Evolutionary conservation across 129 eudicot genomes (phyloP), one percentile per base, ranked within the genome.

Genomic region (Logfia minima): DNA sequence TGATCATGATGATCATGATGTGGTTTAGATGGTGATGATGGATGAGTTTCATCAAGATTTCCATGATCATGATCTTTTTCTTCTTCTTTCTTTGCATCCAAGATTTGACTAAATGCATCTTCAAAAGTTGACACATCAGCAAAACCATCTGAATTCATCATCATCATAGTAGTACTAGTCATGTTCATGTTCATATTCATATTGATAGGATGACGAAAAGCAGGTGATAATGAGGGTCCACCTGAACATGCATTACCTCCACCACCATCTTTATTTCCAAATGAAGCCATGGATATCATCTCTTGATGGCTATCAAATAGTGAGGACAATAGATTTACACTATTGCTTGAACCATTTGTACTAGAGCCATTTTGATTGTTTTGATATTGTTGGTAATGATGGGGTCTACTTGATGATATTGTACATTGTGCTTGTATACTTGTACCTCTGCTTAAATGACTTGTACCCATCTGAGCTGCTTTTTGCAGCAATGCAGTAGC

Each of bases 401-500:
- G 82, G 68, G 75, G 66, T 62, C 68, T 31, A 4, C 26, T 58
- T 5, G 64, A 16, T 21, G 75, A 10, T 6, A 71, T 82, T 70
- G 79, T 77, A 66, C 83, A 66, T 63, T 78, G 71, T 24, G 84
- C 84, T 66, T 75, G 69, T 17, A 78, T 5, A 62, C 78, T 18
- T 59, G 86, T 56, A 58, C 32, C 71, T 24, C 73, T 74, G 90
- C 91, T 89, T 70, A 89, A 81, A 77, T 84, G 79, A 73, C 17
- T 82, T 68, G 97, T 84, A 79, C 97, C 99, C 88, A 95, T 89
- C 83, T 91, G 94, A 52, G 96, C 96, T 82, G 99, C 99, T 83
- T 88, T 91, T 83, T 95, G 99, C 80, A 95, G 90, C 96, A 95
- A 85, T 78, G 97, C 96, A 73, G 97, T 95, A 66, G 99, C 99